Conservation (phyloP, 352 stramenopile species). For the Phytophthora kernoviae region DNA sequence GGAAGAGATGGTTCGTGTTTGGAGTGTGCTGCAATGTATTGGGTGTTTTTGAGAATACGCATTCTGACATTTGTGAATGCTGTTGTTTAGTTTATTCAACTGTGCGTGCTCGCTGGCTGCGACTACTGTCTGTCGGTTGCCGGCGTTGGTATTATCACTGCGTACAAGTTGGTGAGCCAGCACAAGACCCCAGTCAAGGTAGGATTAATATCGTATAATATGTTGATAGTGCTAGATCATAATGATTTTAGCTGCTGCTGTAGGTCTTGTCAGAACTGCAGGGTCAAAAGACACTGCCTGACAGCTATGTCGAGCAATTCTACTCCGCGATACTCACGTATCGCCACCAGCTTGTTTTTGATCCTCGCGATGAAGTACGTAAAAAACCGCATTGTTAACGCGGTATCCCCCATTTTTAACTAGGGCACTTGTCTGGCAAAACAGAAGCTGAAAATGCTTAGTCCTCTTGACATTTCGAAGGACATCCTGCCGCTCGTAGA, state of each 20-base stretch:
- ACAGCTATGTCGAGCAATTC: conserved; percentile 52
- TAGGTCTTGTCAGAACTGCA: conserved; percentile 66
- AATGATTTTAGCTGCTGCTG: neutral
- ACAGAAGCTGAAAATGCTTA: conserved; percentile 83
- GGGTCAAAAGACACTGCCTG: conserved; percentile 49
- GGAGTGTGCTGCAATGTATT: neutral
- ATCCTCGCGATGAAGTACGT: conserved; percentile 68
- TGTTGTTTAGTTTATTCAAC: conserved; percentile 62
- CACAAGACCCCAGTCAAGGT: conserved; percentile 61
- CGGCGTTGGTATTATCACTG: conserved; percentile 82
- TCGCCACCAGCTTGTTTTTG: conserved; percentile 88
- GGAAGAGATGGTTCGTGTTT: conserved; percentile 76
- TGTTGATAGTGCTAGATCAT: neutral
- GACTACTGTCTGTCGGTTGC: conserved; percentile 87
- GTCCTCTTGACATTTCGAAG: conserved; percentile 60
- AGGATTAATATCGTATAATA: neutral
- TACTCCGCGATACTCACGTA: conserved; percentile 84
- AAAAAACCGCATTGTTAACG: neutral
- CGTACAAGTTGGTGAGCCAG: conserved; percentile 74
- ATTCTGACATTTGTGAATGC: neutral
- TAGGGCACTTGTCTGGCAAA: conserved; percentile 8
- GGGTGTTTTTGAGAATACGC: neutral
- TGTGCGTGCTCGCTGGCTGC: conserved; percentile 89
- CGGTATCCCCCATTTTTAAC: conserved; percentile 20
- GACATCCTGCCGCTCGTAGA: conserved; percentile 62